phyloP scores from a whole-genome alignment of 257 asterid species.

The Scutellaria minor region DNA sequence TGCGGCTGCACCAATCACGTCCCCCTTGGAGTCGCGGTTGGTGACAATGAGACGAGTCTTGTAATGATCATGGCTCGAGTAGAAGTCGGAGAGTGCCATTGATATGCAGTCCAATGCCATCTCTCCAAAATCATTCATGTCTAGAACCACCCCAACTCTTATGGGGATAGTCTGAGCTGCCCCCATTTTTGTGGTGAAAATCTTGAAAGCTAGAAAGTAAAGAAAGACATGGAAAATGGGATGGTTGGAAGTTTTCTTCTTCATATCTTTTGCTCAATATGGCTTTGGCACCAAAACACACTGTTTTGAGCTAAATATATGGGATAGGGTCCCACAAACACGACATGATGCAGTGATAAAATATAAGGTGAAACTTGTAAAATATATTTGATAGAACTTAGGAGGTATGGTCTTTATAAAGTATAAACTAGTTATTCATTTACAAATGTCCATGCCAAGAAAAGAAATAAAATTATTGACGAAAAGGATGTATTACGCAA shows the following conservation, averaged over 20 bases:
- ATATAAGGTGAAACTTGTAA: neutral
- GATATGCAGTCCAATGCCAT: constrained; percentile 54
- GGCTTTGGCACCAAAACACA: neutral
- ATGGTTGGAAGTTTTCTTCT: constrained; percentile 8
- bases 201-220: neutral
- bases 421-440: too few species aligned
- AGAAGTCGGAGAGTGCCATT: constrained; percentile 58
- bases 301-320: neutral
- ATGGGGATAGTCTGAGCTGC: constrained; percentile 35
- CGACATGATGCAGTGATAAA: neutral
- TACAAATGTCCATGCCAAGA: too few species aligned
- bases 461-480: too few species aligned
- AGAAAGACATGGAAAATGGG: neutral
- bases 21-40: constrained; percentile 38
- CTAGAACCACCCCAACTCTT: constrained; percentile 51
- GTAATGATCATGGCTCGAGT: constrained; percentile 33
- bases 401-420: too few species aligned
- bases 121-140: constrained; percentile 47
- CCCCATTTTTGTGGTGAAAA: constrained; percentile 21
- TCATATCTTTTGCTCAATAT: constrained; percentile 16
- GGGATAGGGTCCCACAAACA: neutral
- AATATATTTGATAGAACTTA: too few species aligned
- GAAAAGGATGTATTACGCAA: too few species aligned
- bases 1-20: constrained; percentile 52
- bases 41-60: constrained; percentile 37